A percentile compares a stretch with the other conserved stretches of the same genome.
These are phyloP conservation scores for Bolboschoenoplectus hybrid DNA, from an alignment of 202 grass and related monocot genomes.

Conservation along the genomic window DNA sequence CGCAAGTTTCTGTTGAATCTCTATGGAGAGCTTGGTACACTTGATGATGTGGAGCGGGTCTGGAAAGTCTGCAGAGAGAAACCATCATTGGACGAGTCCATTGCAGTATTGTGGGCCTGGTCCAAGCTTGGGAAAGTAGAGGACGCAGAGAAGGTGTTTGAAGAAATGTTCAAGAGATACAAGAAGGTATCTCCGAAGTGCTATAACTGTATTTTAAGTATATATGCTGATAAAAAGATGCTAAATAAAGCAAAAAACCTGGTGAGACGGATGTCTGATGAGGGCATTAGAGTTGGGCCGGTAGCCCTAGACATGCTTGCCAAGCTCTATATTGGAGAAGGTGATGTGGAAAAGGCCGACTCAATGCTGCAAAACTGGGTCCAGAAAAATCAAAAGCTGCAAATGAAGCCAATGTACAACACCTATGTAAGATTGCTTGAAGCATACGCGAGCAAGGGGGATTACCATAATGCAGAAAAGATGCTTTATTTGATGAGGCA, in stretches of 20 bases:
- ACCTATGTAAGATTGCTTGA: conserved; percentile 60
- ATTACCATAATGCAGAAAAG: conserved; percentile 78
- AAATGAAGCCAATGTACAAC: conserved; percentile 47
- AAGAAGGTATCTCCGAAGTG: conserved; percentile 39
- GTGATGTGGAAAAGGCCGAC: conserved; percentile 69
- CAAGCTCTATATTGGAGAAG: conserved; percentile 57
- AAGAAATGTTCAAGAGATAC: conserved; percentile 45
- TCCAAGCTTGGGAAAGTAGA: conserved; percentile 60
- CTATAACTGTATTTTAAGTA: conserved; percentile 59
- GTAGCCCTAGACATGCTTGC: conserved; percentile 56
- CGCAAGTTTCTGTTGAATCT: conserved; percentile 61
- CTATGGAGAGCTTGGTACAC: conserved; percentile 63
- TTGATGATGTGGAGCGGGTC: conserved; percentile 65
- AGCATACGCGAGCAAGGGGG: conserved; percentile 68
- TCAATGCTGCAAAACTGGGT: conserved; percentile 57
- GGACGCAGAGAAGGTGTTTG: conserved; percentile 62
- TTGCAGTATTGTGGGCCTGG: conserved; percentile 65
- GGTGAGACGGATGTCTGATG: conserved; percentile 58
- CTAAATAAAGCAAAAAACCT: conserved; percentile 70
- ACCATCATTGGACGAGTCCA: conserved; percentile 45
- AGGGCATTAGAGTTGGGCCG: conserved; percentile 39
- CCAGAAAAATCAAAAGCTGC: conserved; percentile 31
- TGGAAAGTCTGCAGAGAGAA: conserved; percentile 62
- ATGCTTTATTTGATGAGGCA: conserved; percentile 53
- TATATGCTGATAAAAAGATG: conserved; percentile 67